A percentile compares a stretch with the other conserved stretches of the same genome.
Evolutionary conservation across 352 stramenopile genomes (phyloP).

Genomic region (Globisporangium canariense): DNA sequence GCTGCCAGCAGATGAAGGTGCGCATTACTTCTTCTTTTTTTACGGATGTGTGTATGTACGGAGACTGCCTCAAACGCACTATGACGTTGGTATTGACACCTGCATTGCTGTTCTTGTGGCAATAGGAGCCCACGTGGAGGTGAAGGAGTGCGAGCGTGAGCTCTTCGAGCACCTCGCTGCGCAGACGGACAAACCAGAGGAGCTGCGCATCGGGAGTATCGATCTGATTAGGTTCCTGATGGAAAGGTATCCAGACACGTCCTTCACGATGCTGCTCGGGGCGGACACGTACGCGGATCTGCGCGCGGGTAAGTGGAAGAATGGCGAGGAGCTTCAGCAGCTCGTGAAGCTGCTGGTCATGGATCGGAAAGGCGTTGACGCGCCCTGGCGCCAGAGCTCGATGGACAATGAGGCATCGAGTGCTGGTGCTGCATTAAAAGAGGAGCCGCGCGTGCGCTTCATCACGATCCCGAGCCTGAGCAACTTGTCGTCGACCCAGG

Average conservation of each 20-base stretch:
- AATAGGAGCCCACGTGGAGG: slow-evolving; percentile 35
- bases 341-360: slow-evolving; percentile 73
- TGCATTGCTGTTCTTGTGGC: not conserved
- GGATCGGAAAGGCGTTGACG: slow-evolving; percentile 52
- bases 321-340: slow-evolving; percentile 65
- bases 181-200: slow-evolving; percentile 20
- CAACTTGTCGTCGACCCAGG: slow-evolving; percentile 76
- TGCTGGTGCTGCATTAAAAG: not conserved
- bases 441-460: slow-evolving; percentile 33
- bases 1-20: slow-evolving; percentile 20
- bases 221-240: slow-evolving; percentile 64
- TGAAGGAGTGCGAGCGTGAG: slow-evolving; percentile 64
- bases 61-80: not conserved
- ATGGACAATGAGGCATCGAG: not conserved
- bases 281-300: slow-evolving; percentile 85
- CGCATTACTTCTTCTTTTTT: not conserved
- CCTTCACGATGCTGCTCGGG: slow-evolving; percentile 76
- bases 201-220: slow-evolving; percentile 66
- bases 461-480: slow-evolving; percentile 53
- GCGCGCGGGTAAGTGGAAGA: slow-evolving; percentile 84
- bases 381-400: slow-evolving; percentile 25
- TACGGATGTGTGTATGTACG: too few species aligned
- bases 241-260: slow-evolving; percentile 37
- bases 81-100: not conserved
- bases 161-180: slow-evolving; percentile 47